Evolutionary conservation across 495 filamentous ascomycete genomes (phyloP), one percentile per base, ranked within the genome.

Genomic region (Aspergillus steynii): DNA sequence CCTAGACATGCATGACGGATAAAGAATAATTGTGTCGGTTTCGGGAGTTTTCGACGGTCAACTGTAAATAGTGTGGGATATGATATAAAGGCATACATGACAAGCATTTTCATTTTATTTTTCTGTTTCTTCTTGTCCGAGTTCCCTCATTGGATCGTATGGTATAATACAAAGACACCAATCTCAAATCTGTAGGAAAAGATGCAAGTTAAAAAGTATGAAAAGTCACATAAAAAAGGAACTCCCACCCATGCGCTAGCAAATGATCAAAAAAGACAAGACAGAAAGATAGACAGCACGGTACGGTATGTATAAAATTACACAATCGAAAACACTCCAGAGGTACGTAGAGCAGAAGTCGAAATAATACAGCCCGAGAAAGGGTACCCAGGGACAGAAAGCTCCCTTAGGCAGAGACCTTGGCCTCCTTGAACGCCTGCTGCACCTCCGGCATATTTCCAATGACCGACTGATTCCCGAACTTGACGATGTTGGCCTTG

Each of bases 401-500:
- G 25, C 42, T 57, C 56, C 70, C 66, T 66, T 65, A 65, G 37
- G 69, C 56, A 54, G 58, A 31, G 3, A 73, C 60, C 59, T 75
- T 71, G 14, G 82, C 84, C 5, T 82, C 75, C 65, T 78, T 63
- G 65, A 83, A 77, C 32, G 77, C 74, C 53, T 71, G 55, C 74
- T 65, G 62, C 26, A 88, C 80, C 63, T 84, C 77, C 12, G 82
- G 78, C 27, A 75, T 50, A 50, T 64, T 62, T 37, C 70, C 73
- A 56, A 81, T 69, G 45, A 72, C 65, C 5, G 76, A 72, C 58
- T 73, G 45, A 56, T 85, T 86, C 32, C 81, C 83, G 64, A 95
- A 88, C 70, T 82, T 88, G 8, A 97, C 70, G 59, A 98, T 75
- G 65, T 99, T 99, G 68, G 85, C 72, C 83, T 93, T 91, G 74